Conservation (phyloP, 2,329 filamentous ascomycete genomes). For the Mycosphaerella arachidis region DNA sequence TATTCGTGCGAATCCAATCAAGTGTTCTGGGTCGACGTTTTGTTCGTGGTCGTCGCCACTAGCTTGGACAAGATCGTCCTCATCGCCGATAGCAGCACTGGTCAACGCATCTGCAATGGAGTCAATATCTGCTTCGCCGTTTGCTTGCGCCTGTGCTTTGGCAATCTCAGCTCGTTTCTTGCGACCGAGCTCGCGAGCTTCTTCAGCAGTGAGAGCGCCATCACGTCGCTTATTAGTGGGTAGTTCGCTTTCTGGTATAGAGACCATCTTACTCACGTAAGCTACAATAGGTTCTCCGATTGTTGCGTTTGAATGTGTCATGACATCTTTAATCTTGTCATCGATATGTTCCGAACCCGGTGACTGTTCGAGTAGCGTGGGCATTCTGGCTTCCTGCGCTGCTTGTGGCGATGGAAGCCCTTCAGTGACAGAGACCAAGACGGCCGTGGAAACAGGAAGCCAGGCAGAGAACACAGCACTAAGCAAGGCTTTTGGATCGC, state of each 20-base stretch:
- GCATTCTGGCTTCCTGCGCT: slow-evolving; percentile 76
- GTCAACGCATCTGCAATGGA: slow-evolving; percentile 59
- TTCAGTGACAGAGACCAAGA: slow-evolving; percentile 91
- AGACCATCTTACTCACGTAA: slow-evolving; percentile 98
- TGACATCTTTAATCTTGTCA: slow-evolving; percentile 66
- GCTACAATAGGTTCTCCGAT: slow-evolving; percentile 76
- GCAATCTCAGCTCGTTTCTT: slow-evolving; percentile 88
- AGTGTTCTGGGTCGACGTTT: slow-evolving; percentile 70
- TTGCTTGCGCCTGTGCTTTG: slow-evolving; percentile 62
- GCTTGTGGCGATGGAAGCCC: slow-evolving; percentile 77
- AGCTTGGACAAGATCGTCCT: slow-evolving; percentile 46
- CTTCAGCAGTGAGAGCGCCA: slow-evolving; percentile 72
- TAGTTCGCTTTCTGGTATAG: slow-evolving; percentile 85
- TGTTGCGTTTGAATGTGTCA: slow-evolving; percentile 70
- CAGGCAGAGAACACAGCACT: slow-evolving; percentile 83
- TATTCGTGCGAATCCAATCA: slow-evolving; percentile 90
- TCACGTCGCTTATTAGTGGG: slow-evolving; percentile 77
- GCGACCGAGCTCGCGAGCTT: slow-evolving; percentile 80
- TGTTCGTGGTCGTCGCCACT: slow-evolving; percentile 40
- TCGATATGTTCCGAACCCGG: slow-evolving; percentile 72
- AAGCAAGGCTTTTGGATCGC: slow-evolving; percentile 77
- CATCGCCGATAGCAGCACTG: slow-evolving; percentile 56
- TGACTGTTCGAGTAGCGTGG: slow-evolving; percentile 71
- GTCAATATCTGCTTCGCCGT: slow-evolving; percentile 47
- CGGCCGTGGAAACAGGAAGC: slow-evolving; percentile 86